phyloP scores from a whole-genome alignment of 2,329 filamentous ascomycete species.

The Penicillium thymicola region DNA sequence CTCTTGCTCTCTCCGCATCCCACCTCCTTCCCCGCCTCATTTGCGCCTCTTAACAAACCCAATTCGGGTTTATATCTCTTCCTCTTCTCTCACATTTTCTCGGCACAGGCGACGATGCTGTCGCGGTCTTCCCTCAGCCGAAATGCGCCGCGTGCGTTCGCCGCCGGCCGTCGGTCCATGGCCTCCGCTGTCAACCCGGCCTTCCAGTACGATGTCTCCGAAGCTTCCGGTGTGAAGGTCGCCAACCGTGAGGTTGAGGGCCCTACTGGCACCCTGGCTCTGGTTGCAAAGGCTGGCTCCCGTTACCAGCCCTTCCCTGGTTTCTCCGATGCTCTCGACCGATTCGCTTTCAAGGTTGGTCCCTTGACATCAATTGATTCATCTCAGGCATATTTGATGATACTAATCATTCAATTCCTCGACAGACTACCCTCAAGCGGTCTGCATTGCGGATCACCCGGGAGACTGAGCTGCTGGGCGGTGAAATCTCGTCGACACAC shows the following conservation, averaged over 20 bases:
- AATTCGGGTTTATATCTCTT: slow-evolving; percentile 33
- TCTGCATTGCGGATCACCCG: slow-evolving; percentile 89
- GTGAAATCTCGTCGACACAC: slow-evolving; percentile 81
- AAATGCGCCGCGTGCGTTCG: slow-evolving; percentile 61
- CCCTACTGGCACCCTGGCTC: slow-evolving; percentile 82
- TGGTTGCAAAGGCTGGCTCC: slow-evolving; percentile 92
- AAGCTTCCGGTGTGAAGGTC: slow-evolving; percentile 85
- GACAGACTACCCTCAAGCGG: slow-evolving; percentile 78
- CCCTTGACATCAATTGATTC: slow-evolving; percentile 21
- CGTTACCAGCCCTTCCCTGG: slow-evolving; percentile 88
- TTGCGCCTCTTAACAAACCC: slow-evolving; percentile 33
- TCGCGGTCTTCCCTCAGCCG: slow-evolving; percentile 64
- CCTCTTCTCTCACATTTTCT: slow-evolving; percentile 40
- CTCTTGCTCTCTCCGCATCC: slow-evolving; percentile 24
- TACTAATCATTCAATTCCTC: slow-evolving; percentile 22
- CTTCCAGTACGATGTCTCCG: slow-evolving; percentile 82
- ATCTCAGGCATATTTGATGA: neutral
- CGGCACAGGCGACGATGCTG: slow-evolving; percentile 62
- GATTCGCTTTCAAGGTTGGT: slow-evolving; percentile 93
- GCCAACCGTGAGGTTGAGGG: slow-evolving; percentile 86
- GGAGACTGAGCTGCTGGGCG: slow-evolving; percentile 92
- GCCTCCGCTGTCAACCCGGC: slow-evolving; percentile 66
- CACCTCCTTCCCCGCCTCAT: slow-evolving; percentile 29
- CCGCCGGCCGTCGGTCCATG: slow-evolving; percentile 58
- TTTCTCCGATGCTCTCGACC: slow-evolving; percentile 82